Evolutionary conservation across 768 basidiomycete genomes (phyloP).

Genomic region (Sporobolomyces pararoseus): DNA sequence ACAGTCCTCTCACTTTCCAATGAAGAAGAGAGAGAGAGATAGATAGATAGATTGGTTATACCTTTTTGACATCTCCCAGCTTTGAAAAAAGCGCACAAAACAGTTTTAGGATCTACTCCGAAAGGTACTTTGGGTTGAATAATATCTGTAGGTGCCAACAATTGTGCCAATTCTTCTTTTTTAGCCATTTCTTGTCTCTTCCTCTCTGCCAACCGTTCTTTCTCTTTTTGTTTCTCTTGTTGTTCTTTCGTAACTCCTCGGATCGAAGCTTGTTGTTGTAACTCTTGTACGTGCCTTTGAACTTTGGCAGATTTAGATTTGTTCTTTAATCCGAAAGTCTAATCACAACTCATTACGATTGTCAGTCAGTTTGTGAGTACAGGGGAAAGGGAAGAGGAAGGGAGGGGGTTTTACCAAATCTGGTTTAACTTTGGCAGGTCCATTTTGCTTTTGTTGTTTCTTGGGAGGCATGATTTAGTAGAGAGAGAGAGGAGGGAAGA

Average conservation of each 20-base stretch:
- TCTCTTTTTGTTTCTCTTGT: slow-evolving; percentile 76
- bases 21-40: background rate
- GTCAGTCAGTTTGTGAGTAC: background rate
- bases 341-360: slow-evolving; percentile 2
- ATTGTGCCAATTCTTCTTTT: slow-evolving; percentile 67
- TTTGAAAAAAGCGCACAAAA: slow-evolving; percentile 88
- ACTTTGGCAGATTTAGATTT: slow-evolving; percentile 95
- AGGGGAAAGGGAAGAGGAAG: slow-evolving; percentile 6
- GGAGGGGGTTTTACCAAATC: slow-evolving; percentile 27
- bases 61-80: slow-evolving; percentile 91
- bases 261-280: slow-evolving; percentile 70
- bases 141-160: slow-evolving; percentile 47
- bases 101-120: slow-evolving; percentile 88
- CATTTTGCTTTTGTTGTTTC: slow-evolving; percentile 62
- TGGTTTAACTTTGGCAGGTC: slow-evolving; percentile 76
- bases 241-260: slow-evolving; percentile 74
- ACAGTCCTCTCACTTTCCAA: too few species aligned
- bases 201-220: slow-evolving; percentile 49
- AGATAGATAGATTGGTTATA: slow-evolving; percentile 25
- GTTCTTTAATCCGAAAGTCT: slow-evolving; percentile 55
- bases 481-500: too few species aligned
- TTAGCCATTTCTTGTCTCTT: slow-evolving; percentile 47
- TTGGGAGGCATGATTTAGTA: slow-evolving; percentile 69
- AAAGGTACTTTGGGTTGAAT: slow-evolving; percentile 64
- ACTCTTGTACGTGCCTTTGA: slow-evolving; percentile 72